Evolutionary conservation across 2,329 filamentous ascomycete genomes (phyloP).

Genomic region (Sphaerulina musiva): DNA sequence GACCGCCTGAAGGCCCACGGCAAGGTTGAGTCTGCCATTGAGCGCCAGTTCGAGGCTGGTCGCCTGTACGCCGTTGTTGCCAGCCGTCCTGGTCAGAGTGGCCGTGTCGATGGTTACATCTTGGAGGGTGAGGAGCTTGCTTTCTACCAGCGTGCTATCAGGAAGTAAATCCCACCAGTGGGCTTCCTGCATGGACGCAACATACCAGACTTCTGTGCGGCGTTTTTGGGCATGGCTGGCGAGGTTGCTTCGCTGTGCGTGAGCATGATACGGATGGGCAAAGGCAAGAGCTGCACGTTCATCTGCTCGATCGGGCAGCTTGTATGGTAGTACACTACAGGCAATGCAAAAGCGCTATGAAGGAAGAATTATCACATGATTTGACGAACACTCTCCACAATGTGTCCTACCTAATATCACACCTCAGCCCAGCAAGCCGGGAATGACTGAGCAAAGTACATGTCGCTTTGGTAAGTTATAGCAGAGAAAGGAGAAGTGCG

Average conservation of each 20-base stretch:
- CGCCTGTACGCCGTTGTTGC: constrained; percentile 91
- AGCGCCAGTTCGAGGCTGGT: constrained; percentile 99
- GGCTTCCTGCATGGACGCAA: neutral
- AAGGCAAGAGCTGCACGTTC: constrained; percentile 16
- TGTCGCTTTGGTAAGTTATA: too few relatives aligned
- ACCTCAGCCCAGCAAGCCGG: neutral
- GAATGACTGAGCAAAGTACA: neutral
- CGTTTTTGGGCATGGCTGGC: constrained; percentile 24
- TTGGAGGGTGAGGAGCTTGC: constrained; percentile 98
- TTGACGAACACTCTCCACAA: neutral
- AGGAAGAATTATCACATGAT: constrained; percentile 9
- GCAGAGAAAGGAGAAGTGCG: neutral
- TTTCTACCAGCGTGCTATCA: constrained; percentile 99
- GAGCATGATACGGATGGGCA: constrained; percentile 13
- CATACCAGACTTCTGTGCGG: constrained; percentile 17
- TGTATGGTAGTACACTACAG: constrained; percentile 12
- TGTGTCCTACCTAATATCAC: neutral
- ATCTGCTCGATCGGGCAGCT: constrained; percentile 10
- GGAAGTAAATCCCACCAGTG: constrained; percentile 66
- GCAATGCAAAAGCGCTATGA: constrained; percentile 15
- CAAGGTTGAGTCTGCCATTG: constrained; percentile 87
- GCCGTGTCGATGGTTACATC: constrained; percentile 94
- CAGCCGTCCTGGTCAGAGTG: constrained; percentile 92
- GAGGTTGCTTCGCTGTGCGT: constrained; percentile 17
- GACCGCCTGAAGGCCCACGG: constrained; percentile 72